A percentile compares a stretch with the other conserved stretches of the same genome.
These are phyloP conservation scores for Claviceps spartinae DNA, from an alignment of 2,329 filamentous ascomycete genomes.

Conservation along the genomic window DNA sequence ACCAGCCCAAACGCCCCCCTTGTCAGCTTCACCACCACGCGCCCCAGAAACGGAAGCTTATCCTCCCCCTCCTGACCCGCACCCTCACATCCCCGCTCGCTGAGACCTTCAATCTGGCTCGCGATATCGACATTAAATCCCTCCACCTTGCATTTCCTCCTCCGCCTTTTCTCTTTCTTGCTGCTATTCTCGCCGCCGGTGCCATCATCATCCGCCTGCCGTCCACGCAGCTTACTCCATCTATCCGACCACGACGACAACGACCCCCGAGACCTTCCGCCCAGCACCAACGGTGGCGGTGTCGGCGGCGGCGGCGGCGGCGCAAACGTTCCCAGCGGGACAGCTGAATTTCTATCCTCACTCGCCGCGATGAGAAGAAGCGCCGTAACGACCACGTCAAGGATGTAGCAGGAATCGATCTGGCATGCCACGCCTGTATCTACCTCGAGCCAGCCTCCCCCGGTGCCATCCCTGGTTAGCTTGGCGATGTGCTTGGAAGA, in stretches of 20 bases:
- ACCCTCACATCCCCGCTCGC: constrained; percentile 22
- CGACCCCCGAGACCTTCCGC: neutral
- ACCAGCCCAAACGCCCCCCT: constrained; percentile 42
- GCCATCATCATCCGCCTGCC: constrained; percentile 9
- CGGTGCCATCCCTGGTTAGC: constrained; percentile 45
- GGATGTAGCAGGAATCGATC: constrained; percentile 47
- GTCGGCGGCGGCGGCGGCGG: constrained; percentile 33
- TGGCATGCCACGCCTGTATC: constrained; percentile 46
- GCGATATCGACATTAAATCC: constrained; percentile 49
- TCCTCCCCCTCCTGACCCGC: constrained; percentile 24
- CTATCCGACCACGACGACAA: constrained; percentile 11
- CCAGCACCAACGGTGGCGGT: constrained; percentile 11
- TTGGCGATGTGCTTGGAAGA: constrained; percentile 46
- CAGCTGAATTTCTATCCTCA: constrained; percentile 35
- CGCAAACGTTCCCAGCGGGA: constrained; percentile 39
- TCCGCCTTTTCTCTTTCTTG: constrained; percentile 17
- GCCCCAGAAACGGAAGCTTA: constrained; percentile 35
- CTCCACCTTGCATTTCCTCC: constrained; percentile 28
- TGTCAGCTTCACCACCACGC: constrained; percentile 35
- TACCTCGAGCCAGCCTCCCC: constrained; percentile 45
- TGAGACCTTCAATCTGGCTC: constrained; percentile 39
- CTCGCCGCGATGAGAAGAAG: constrained; percentile 44
- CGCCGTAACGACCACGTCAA: constrained; percentile 48
- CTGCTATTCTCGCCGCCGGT: constrained; percentile 8
- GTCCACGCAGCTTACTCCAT: constrained; percentile 16